Evolutionary conservation across 176 grass and related monocot species (phyloP).

Genomic region (Elaeis guineensis): DNA sequence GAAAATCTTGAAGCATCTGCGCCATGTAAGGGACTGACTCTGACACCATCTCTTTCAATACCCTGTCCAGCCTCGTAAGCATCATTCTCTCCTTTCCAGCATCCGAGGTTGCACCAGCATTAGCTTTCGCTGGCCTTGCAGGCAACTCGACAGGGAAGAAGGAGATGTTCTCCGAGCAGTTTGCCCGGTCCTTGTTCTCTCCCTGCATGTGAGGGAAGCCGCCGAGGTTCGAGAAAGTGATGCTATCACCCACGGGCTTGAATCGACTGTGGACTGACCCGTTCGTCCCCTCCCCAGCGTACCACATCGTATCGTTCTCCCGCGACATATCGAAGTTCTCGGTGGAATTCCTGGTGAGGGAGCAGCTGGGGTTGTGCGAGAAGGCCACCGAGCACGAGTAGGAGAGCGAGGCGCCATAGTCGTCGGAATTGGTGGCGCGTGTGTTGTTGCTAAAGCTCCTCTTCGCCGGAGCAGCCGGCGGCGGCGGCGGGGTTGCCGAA

Average conservation of each 20-base stretch:
- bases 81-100: constrained; percentile 35
- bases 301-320: constrained; percentile 44
- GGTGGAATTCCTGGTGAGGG: constrained; percentile 84
- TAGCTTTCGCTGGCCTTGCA: constrained; percentile 29
- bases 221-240: constrained; percentile 53
- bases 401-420: constrained; percentile 54
- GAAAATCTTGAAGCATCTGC: constrained; percentile 61
- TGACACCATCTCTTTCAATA: constrained; percentile 56
- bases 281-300: constrained; percentile 88
- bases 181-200: constrained; percentile 16
- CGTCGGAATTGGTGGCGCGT: constrained; percentile 73
- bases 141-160: constrained; percentile 87
- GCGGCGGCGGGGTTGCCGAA: constrained; percentile 6
- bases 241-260: constrained; percentile 91
- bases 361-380: constrained; percentile 98
- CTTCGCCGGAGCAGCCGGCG: constrained; percentile 20
- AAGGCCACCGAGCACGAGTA: constrained; percentile 86
- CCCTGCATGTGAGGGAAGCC: constrained; percentile 5
- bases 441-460: constrained; percentile 67
- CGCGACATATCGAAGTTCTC: constrained; percentile 69
- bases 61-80: constrained; percentile 34
- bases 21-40: constrained; percentile 54
- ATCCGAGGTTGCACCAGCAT: constrained; percentile 45
- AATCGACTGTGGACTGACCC: constrained; percentile 95
- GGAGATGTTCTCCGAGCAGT: constrained; percentile 31